Conservation (phyloP, 768 basidiomycete species). For the Kwoniella sp. region DNA sequence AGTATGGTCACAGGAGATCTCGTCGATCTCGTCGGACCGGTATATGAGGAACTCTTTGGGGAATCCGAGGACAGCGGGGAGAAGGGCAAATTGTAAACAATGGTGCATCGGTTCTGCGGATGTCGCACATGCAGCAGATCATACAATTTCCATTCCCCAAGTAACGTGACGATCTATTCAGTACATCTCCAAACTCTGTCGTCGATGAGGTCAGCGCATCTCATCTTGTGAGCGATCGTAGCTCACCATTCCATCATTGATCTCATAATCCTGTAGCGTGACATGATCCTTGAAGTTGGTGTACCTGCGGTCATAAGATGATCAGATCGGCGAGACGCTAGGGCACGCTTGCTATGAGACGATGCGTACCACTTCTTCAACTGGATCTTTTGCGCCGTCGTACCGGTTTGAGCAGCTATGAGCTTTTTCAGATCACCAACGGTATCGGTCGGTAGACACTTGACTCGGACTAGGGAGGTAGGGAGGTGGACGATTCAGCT, state of each 20-base stretch:
- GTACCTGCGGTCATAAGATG: constrained; percentile 61
- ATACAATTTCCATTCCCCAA: no score
- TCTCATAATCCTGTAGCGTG: constrained; percentile 50
- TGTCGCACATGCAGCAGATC: no score
- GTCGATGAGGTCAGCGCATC: background rate
- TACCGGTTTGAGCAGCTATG: constrained; percentile 93
- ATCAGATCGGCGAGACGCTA: background rate
- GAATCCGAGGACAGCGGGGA: background rate
- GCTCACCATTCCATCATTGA: constrained; percentile 52
- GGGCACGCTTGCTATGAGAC: no score
- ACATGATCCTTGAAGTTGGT: constrained; percentile 88
- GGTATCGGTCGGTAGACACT: constrained; percentile 86
- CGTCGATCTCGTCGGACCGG: constrained; percentile 57
- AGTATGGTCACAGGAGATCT: constrained; percentile 79
- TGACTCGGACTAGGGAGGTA: constrained; percentile 69
- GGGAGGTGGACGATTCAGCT: background rate
- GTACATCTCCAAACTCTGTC: constrained; percentile 50
- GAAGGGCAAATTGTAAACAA: constrained; percentile 7
- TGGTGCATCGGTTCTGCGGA: no score
- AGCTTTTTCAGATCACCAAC: constrained; percentile 96
- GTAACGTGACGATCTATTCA: no score
- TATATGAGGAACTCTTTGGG: constrained; percentile 54
- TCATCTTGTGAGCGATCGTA: background rate
- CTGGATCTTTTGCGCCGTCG: constrained; percentile 75
- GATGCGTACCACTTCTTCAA: constrained; percentile 93